Evolutionary conservation across 1,284 basidiomycete species (phyloP).

Genomic region (Mycena sp.): DNA sequence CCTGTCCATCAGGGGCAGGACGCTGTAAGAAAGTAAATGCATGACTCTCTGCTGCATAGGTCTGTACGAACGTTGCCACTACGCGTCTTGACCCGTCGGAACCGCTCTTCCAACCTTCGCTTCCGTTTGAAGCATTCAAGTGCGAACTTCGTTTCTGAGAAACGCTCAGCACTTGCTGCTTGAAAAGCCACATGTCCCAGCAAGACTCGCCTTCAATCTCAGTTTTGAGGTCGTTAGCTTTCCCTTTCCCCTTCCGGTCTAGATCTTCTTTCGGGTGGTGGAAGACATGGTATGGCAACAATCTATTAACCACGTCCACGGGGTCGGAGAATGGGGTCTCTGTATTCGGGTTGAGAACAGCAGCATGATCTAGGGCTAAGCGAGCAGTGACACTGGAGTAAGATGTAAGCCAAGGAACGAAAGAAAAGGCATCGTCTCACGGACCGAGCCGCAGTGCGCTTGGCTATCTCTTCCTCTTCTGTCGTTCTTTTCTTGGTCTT

Average conservation of each 20-base stretch:
- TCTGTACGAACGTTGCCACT: constrained; percentile 59
- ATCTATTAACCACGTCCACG: constrained; percentile 67
- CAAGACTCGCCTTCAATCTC: constrained; percentile 64
- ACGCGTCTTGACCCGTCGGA: constrained; percentile 59
- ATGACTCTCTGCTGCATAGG: constrained; percentile 5
- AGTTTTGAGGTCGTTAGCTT: constrained; percentile 52
- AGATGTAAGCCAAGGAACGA: neutral
- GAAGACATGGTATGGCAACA: constrained; percentile 81
- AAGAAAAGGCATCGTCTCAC: constrained; percentile 15
- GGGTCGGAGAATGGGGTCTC: constrained; percentile 72
- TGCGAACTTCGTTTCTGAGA: constrained; percentile 70
- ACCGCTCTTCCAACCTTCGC: constrained; percentile 63
- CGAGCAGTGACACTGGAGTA: constrained; percentile 60
- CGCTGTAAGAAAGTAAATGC: constrained; percentile 53
- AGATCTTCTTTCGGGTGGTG: constrained; percentile 76
- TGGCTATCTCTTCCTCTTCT: constrained; percentile 58
- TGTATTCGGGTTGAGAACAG: constrained; percentile 67
- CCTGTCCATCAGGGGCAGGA: constrained; percentile 65
- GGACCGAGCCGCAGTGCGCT: constrained; percentile 59
- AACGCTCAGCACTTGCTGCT: neutral
- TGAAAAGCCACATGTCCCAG: neutral
- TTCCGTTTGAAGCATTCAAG: constrained; percentile 70
- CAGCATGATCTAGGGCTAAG: constrained; percentile 68
- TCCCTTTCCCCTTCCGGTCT: constrained; percentile 68
- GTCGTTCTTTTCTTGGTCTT: constrained; percentile 49